Conservation (phyloP, 2,329 filamentous ascomycete genomes). For the Talaromyces sp. region DNA sequence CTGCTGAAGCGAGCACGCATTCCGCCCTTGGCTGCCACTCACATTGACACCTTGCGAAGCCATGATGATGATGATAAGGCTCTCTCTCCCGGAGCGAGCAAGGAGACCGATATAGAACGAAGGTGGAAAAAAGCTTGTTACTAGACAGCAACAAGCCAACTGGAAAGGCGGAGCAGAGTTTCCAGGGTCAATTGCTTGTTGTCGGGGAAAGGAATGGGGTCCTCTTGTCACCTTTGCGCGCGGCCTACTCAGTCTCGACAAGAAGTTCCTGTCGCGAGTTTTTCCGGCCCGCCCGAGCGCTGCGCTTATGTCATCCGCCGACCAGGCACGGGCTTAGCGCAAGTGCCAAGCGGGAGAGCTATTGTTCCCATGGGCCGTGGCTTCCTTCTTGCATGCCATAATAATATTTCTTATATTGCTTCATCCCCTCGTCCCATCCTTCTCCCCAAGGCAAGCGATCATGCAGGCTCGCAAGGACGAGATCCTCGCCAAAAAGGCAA, state of each 20-base stretch:
- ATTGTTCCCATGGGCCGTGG: slow-evolving; percentile 12
- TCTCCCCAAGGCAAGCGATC: slow-evolving; percentile 7
- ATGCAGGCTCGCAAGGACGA: slow-evolving; percentile 81
- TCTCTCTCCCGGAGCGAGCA: slow-evolving; percentile 40
- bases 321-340: background rate
- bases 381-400: slow-evolving; percentile 20
- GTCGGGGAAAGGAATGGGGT: background rate
- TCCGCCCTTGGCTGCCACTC: slow-evolving; percentile 19
- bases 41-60: slow-evolving; percentile 67
- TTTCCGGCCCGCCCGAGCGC: slow-evolving; percentile 32
- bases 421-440: background rate
- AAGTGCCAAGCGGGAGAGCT: slow-evolving; percentile 17
- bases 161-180: slow-evolving; percentile 21
- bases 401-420: background rate
- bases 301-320: slow-evolving; percentile 34
- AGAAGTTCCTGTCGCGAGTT: slow-evolving; percentile 40
- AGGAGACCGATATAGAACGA: slow-evolving; percentile 26
- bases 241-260: slow-evolving; percentile 22
- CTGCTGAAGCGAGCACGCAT: background rate
- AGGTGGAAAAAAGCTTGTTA: slow-evolving; percentile 25
- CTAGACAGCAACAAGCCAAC: slow-evolving; percentile 24
- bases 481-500: slow-evolving; percentile 93
- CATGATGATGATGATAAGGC: slow-evolving; percentile 40
- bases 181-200: slow-evolving; percentile 35
- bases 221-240: background rate